Percentiles rank a stretch among this genome's conserved stretches.
phyloP scores from a whole-genome alignment of 257 asterid genomes.

The Lantana camara region DNA sequence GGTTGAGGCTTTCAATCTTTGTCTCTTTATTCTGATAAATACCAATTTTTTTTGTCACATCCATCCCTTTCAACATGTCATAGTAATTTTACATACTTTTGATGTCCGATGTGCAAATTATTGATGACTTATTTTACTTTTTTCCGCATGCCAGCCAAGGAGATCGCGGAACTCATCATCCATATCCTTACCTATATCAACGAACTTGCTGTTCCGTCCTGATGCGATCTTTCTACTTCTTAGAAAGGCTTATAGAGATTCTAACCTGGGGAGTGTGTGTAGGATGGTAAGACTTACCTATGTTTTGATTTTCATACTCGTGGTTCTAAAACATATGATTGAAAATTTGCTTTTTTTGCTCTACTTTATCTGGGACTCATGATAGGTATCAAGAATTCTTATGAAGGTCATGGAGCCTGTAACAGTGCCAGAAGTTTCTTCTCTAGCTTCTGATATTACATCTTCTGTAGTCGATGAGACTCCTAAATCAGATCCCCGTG shows the following conservation, averaged over 20 bases:
- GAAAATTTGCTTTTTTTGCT: slow-evolving; percentile 24
- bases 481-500: slow-evolving; percentile 43
- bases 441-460: slow-evolving; percentile 40
- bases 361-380: slow-evolving; percentile 23
- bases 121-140: slow-evolving; percentile 26
- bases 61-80: slow-evolving; percentile 5
- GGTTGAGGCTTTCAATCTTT: slow-evolving; percentile 2
- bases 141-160: slow-evolving; percentile 72
- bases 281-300: slow-evolving; percentile 61
- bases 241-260: slow-evolving; percentile 86
- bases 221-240: slow-evolving; percentile 73
- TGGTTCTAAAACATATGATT: slow-evolving; percentile 12
- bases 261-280: slow-evolving; percentile 77
- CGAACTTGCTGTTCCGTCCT: slow-evolving; percentile 76
- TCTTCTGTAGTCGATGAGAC: slow-evolving; percentile 57
- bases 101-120: slow-evolving; percentile 13
- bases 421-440: slow-evolving; percentile 44
- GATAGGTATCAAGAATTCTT: slow-evolving; percentile 77
- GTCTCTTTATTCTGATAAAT: slow-evolving; percentile 10
- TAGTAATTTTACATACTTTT: slow-evolving; percentile 16
- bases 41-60: slow-evolving; percentile 10
- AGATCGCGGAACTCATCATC: slow-evolving; percentile 68
- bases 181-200: slow-evolving; percentile 52
- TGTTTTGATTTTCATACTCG: slow-evolving; percentile 18
- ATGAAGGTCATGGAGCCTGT: slow-evolving; percentile 57